Evolutionary conservation across 169 alveolate genomes (phyloP).

Genomic region (Plasmodium yoelii): DNA sequence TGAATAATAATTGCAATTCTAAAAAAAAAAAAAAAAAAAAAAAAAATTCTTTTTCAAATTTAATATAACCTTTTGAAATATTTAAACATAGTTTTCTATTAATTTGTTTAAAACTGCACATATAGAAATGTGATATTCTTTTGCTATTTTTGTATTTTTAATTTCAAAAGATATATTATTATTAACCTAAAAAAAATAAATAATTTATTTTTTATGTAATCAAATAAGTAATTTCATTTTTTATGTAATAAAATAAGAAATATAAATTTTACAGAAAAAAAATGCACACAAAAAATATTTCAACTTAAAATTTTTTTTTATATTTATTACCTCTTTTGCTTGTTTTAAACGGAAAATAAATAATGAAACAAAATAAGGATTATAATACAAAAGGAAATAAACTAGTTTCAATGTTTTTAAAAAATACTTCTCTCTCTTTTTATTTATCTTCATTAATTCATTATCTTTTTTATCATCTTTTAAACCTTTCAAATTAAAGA

Average conservation of each 20-base stretch:
- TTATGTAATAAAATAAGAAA: too few relatives aligned
- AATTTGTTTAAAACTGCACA: conserved; percentile 46
- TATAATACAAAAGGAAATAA: conserved; percentile 59
- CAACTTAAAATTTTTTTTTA: background rate
- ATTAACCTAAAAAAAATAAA: conserved; percentile 16
- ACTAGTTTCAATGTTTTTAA: conserved; percentile 16
- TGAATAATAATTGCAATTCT: too few relatives aligned
- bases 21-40: conserved; percentile 9
- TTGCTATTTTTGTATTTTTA: conserved; percentile 4
- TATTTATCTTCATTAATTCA: conserved; percentile 21
- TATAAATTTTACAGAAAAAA: background rate
- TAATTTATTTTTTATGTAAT: background rate
- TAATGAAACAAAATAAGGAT: conserved; percentile 62
- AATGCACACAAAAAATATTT: background rate
- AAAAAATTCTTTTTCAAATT: too few relatives aligned
- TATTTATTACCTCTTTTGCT: conserved; percentile 31
- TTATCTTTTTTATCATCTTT: conserved; percentile 6
- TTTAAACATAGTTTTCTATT: conserved; percentile 35
- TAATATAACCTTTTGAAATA: background rate
- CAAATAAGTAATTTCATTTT: background rate
- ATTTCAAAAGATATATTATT: conserved; percentile 18
- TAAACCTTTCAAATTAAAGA: conserved; percentile 30
- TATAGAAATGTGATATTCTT: conserved; percentile 60
- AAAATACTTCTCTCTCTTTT: conserved; percentile 42
- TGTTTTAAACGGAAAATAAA: conserved; percentile 62